A percentile compares a stretch with the other conserved stretches of the same genome.
These are phyloP conservation scores for Agapanthus africanus DNA, from an alignment of 106 monocot genomes.

Conservation along the genomic window DNA sequence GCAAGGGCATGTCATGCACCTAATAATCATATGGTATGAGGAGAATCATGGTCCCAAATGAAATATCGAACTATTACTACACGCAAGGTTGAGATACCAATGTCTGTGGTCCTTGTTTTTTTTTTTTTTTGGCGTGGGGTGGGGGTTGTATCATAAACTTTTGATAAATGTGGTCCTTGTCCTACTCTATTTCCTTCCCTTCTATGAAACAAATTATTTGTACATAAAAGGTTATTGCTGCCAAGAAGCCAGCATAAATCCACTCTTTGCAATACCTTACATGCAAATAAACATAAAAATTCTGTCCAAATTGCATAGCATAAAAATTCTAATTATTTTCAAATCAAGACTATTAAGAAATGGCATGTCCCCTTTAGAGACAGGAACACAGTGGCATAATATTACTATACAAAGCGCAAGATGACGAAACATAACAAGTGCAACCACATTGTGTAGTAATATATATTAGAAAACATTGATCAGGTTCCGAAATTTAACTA, in stretches of 20 bases:
- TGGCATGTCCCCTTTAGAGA: neutral
- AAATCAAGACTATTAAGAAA: neutral
- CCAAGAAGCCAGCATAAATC: neutral
- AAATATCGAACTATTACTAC: neutral
- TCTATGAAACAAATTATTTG: neutral
- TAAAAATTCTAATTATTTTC: neutral
- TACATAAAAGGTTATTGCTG: neutral
- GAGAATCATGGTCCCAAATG: neutral
- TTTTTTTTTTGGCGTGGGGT: no score
- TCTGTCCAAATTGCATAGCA: neutral
- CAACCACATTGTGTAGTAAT: neutral
- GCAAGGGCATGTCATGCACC: no score
- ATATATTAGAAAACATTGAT: neutral
- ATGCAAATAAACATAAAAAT: neutral
- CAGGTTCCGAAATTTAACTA: neutral
- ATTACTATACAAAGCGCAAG: neutral
- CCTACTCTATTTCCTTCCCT: neutral
- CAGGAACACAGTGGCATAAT: neutral
- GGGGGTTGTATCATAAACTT: no score
- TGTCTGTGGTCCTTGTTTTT: no score
- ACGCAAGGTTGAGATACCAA: neutral
- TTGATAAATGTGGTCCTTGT: neutral
- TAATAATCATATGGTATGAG: conserved; percentile 1
- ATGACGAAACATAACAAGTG: neutral
- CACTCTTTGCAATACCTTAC: neutral